Evolutionary conservation across 2,329 filamentous ascomycete genomes (phyloP).

Genomic region (Xylariaceae sp.): DNA sequence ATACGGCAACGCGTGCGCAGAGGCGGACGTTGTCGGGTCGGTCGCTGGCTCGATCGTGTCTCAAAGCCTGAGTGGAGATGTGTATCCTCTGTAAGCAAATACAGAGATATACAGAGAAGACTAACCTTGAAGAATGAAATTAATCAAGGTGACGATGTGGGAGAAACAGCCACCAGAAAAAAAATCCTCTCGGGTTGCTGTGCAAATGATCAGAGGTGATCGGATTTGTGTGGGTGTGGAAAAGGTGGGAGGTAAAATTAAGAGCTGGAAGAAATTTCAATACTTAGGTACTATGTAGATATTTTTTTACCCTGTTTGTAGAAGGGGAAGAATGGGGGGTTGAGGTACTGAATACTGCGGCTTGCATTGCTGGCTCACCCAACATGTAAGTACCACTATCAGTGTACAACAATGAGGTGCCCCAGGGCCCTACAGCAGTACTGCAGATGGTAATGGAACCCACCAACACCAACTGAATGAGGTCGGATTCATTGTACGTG

Average conservation of each 20-base stretch:
- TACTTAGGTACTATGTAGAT: too few species aligned
- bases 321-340: slow-evolving; percentile 18
- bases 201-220: slow-evolving; percentile 27
- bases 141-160: slow-evolving; percentile 17
- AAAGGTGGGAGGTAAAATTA: slow-evolving; percentile 26
- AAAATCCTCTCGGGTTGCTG: slow-evolving; percentile 22
- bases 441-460: too few species aligned
- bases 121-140: slow-evolving; percentile 22
- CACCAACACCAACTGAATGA: too few species aligned
- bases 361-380: slow-evolving; percentile 4
- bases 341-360: slow-evolving; percentile 5
- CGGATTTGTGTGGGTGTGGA: slow-evolving; percentile 21
- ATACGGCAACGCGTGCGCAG: slow-evolving; percentile 19
- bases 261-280: slow-evolving; percentile 16
- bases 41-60: slow-evolving; percentile 19
- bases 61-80: slow-evolving; percentile 21
- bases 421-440: background rate
- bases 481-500: too few species aligned
- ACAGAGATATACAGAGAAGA: slow-evolving; percentile 24
- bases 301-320: slow-evolving; percentile 27
- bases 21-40: slow-evolving; percentile 17
- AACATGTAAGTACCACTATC: too few species aligned
- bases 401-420: background rate
- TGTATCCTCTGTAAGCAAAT: slow-evolving; percentile 28
- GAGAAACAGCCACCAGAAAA: slow-evolving; percentile 25